Evolutionary conservation across 164 flowering plant species (phyloP).

Genomic region (Nymphaea colorata): DNA sequence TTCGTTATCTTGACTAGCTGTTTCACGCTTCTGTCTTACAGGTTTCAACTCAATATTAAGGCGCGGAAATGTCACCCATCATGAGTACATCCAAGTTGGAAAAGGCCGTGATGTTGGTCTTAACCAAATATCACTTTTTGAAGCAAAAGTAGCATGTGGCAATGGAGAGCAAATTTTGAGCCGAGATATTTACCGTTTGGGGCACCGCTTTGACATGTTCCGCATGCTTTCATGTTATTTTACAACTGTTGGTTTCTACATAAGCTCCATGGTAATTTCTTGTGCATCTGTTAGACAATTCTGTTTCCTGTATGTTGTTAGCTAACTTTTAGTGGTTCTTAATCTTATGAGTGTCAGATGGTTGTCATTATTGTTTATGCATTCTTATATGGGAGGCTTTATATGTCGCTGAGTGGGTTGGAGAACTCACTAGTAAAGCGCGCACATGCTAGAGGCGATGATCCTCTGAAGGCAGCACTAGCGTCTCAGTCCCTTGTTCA

Average conservation of each 20-base stretch:
- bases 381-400: conserved; percentile 91
- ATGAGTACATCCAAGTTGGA: conserved; percentile 95
- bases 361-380: conserved; percentile 63
- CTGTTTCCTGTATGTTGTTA: background rate
- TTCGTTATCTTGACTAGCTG: too few species aligned
- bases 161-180: conserved; percentile 93
- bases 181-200: conserved; percentile 83
- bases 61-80: conserved; percentile 96
- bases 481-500: conserved; percentile 85
- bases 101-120: conserved; percentile 96
- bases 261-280: conserved; percentile 62
- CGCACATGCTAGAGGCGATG: conserved; percentile 44
- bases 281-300: conserved; percentile 5
- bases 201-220: conserved; percentile 88
- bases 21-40: too few species aligned
- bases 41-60: conserved; percentile 78
- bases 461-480: conserved; percentile 54
- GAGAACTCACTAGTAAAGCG: conserved; percentile 41
- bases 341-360: conserved; percentile 39
- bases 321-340: background rate
- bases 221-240: conserved; percentile 87
- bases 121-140: conserved; percentile 94
- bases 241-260: conserved; percentile 73
- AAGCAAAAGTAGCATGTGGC: conserved; percentile 96
- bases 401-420: conserved; percentile 81